Conservation (phyloP, 331 rosid genomes). For the Quercus phellos region DNA sequence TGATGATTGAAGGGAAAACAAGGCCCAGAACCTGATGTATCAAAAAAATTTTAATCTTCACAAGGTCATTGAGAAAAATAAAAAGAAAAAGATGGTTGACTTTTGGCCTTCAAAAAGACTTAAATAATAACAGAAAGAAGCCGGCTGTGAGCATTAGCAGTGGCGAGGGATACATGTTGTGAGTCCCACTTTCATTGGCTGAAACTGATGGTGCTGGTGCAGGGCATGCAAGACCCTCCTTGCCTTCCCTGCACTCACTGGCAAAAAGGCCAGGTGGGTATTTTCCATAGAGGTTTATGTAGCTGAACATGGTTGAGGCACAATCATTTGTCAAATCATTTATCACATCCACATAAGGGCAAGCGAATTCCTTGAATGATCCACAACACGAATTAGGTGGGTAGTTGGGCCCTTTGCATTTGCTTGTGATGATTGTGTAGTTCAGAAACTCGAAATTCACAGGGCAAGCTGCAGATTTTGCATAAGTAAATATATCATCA, state of each 20-base stretch:
- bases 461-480: constrained; percentile 69
- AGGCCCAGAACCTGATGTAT: not conserved
- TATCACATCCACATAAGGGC: constrained; percentile 62
- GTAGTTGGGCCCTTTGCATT: constrained; percentile 87
- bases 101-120: constrained; percentile 19
- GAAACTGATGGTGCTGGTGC: constrained; percentile 53
- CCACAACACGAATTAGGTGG: constrained; percentile 52
- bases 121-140: constrained; percentile 30
- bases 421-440: constrained; percentile 79
- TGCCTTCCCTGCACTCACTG: constrained; percentile 66
- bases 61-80: constrained; percentile 1
- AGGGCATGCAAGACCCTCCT: constrained; percentile 65
- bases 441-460: constrained; percentile 84
- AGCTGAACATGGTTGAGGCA: constrained; percentile 93
- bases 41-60: constrained; percentile 7
- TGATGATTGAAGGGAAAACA: not conserved
- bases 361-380: constrained; percentile 73
- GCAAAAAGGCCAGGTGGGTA: constrained; percentile 97
- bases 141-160: constrained; percentile 36
- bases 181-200: constrained; percentile 26
- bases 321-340: constrained; percentile 81
- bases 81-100: not conserved
- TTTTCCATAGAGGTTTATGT: constrained; percentile 78
- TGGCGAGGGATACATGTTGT: constrained; percentile 33
- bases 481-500: not conserved